Conservation (phyloP, 106 monocot genomes). For the Allium sativum region DNA sequence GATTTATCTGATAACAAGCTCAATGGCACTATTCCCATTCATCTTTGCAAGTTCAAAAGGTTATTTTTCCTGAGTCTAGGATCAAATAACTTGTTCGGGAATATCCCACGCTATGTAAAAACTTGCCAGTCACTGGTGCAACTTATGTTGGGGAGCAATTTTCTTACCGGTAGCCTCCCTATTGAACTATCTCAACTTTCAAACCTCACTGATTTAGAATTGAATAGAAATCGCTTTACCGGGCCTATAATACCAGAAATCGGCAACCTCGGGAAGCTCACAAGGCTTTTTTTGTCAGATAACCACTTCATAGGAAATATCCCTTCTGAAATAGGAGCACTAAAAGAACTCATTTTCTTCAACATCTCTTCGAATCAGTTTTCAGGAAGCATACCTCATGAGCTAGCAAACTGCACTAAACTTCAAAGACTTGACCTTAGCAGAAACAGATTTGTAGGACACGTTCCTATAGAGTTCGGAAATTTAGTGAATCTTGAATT, state of each 20-base stretch:
- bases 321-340: constrained; percentile 51
- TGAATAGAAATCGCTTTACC: constrained; percentile 58
- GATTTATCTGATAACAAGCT: constrained; percentile 65
- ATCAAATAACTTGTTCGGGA: constrained; percentile 46
- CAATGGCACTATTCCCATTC: constrained; percentile 33
- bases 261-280: constrained; percentile 45
- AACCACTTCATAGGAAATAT: constrained; percentile 68
- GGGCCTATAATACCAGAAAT: constrained; percentile 66
- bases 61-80: constrained; percentile 61
- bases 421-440: constrained; percentile 79
- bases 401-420: constrained; percentile 46
- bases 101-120: constrained; percentile 62
- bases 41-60: constrained; percentile 51
- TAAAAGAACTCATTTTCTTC: constrained; percentile 49
- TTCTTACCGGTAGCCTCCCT: constrained; percentile 62
- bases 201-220: constrained; percentile 51
- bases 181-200: constrained; percentile 43
- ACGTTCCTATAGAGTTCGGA: constrained; percentile 45
- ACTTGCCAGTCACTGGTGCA: constrained; percentile 49
- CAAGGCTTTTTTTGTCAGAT: constrained; percentile 46
- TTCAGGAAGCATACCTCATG: constrained; percentile 41
- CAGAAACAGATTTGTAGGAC: constrained; percentile 46
- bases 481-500: constrained; percentile 44
- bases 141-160: constrained; percentile 49
- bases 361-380: constrained; percentile 62